Conservation (phyloP, 1,284 basidiomycete genomes). For the Cryptococcus deneoformans region DNA sequence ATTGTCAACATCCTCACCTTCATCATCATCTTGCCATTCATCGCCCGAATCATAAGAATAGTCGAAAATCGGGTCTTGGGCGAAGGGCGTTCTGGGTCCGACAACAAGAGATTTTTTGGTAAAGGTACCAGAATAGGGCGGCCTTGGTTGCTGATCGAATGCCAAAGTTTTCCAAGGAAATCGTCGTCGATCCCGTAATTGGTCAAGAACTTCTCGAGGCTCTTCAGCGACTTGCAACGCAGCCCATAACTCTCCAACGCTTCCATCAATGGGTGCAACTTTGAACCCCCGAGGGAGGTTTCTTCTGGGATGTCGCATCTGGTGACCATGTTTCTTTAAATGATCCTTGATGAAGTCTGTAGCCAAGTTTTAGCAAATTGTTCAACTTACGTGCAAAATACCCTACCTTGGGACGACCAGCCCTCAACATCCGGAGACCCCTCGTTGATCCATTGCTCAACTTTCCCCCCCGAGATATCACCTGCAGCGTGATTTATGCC, state of each 20-base stretch:
- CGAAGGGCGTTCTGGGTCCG: constrained; percentile 47
- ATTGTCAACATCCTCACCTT: constrained; percentile 45
- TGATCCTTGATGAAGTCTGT: constrained; percentile 34
- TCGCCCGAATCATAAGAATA: constrained; percentile 49
- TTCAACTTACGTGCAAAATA: neutral
- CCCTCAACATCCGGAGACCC: constrained; percentile 1
- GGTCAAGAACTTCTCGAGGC: constrained; percentile 37
- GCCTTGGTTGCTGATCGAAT: constrained; percentile 46
- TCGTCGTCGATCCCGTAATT: constrained; percentile 30
- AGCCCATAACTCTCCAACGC: constrained; percentile 37
- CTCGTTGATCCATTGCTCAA: neutral
- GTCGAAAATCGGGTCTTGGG: constrained; percentile 46
- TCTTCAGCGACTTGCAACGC: constrained; percentile 43
- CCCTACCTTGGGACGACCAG: constrained; percentile 6
- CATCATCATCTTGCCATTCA: constrained; percentile 50
- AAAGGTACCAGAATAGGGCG: constrained; percentile 48
- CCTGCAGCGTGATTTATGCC: too few relatives aligned
- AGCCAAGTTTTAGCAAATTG: neutral
- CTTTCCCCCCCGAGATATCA: neutral
- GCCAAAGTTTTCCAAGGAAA: constrained; percentile 48
- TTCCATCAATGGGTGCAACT: constrained; percentile 29
- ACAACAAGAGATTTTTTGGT: constrained; percentile 45
- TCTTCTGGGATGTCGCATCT: neutral
- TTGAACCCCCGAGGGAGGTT: constrained; percentile 31
- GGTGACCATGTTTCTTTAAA: constrained; percentile 15